Base-by-base conservation (phyloP, 202 grass and related monocot genomes). In the Dendrocalamus latiflorus region DNA sequence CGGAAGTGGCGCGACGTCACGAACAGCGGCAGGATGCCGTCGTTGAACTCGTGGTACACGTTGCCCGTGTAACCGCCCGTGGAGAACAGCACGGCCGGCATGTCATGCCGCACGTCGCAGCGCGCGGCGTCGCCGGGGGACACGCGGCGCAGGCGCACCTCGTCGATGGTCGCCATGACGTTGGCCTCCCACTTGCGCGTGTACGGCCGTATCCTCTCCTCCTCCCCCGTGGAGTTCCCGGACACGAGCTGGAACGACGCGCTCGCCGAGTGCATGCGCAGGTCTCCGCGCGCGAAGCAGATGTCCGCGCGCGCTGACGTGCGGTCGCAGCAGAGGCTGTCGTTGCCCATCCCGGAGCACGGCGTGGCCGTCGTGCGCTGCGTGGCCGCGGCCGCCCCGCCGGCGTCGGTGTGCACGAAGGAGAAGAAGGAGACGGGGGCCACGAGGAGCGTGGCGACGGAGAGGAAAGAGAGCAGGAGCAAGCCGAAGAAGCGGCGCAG, bases 41-140 rank as follows among this genome's bases (percentile, higher is more conserved):
- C 96, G 85, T 91, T 99, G 89, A 99, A 99, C 85, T 99, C 96
- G 83, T 99, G 96, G 86, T 99, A 99, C 71, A 99, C 91, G 72
- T 99, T 99, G 14, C 96, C 96, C 20, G 96, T 99, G 88, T 92
- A 99, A 8, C 96, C 96, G 14, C 96, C 96, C 13, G 93, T 92
- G 15, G 96, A 99, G 86, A 99, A 93, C 1, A 99, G 70, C 57
- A 99, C 85, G 4, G 91, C 96, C 56, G 96, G 93, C 30, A 91
- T 84, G 61, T 84, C 91, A 79, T 99, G 96, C 18, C 60, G 56
- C 60, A 96, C 93, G 85, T 99, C 96, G 81, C 96, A 99, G 21
- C n/a, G 77, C 62, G 78, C 75, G 1, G 79, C 74, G 44, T 62
- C 69, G 37, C 68, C 75, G 43, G 83, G 21, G 56, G 39, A 1